These are phyloP conservation scores for Wickerhamomyces alni DNA, from an alignment of 805 yeast species.

Conservation along the genomic window DNA sequence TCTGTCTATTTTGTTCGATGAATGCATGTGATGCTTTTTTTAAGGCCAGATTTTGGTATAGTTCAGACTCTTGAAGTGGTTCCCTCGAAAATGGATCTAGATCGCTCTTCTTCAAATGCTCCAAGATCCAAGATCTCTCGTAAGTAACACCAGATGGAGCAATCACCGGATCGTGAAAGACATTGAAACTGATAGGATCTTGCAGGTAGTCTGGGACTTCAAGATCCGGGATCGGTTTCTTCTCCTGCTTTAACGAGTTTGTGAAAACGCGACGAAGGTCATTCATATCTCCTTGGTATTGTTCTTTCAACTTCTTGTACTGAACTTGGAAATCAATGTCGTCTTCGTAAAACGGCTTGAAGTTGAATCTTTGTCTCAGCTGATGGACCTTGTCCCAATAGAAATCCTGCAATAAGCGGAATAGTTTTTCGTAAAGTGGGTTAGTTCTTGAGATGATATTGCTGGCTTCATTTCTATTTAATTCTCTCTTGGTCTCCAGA, in stretches of 20 bases:
- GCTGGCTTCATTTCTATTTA: conserved; percentile 1
- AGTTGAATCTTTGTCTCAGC: background rate
- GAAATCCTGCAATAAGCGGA: background rate
- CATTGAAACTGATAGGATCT: conserved; percentile 30
- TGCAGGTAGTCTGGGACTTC: background rate
- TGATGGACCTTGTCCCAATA: background rate
- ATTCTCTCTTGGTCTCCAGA: conserved; percentile 13
- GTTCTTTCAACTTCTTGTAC: conserved; percentile 8
- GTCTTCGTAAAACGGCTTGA: conserved; percentile 15
- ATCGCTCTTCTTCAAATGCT: conserved; percentile 29
- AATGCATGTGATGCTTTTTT: conserved; percentile 32
- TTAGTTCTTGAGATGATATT: conserved; percentile 3
- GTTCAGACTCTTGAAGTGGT: conserved; percentile 27
- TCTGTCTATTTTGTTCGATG: too few species aligned
- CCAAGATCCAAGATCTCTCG: conserved; percentile 32
- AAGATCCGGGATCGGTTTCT: conserved; percentile 25
- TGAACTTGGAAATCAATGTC: conserved; percentile 4
- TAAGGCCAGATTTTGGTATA: conserved; percentile 35
- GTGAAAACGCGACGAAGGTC: conserved; percentile 4
- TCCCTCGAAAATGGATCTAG: conserved; percentile 38
- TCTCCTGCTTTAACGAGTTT: background rate
- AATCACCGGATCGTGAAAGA: conserved; percentile 39
- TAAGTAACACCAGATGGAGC: conserved; percentile 38
- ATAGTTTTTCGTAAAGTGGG: background rate
- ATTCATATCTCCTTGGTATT: conserved; percentile 12